Evolutionary conservation across 2,329 filamentous ascomycete species (phyloP), one percentile per base, ranked within the genome.

Genomic region (Epichloe uncinata): DNA sequence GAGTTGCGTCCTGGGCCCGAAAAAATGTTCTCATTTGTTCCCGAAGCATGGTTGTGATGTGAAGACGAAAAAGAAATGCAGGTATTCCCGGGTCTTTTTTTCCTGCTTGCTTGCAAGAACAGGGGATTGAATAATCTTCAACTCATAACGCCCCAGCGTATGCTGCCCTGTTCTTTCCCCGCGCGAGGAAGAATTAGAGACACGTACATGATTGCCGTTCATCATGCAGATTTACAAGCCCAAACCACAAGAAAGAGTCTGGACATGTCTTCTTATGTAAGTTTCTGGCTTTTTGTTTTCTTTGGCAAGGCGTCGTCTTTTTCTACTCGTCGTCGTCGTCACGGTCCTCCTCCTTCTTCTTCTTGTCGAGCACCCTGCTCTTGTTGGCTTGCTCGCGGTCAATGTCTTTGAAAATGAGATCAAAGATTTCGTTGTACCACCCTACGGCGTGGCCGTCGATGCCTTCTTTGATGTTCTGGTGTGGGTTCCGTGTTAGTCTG

Each of bases 401-500:
- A 16, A 97, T 68, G 55, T 85, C 73, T 37, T 87, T 82, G 73
- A 98, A 98, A 58, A 97, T 82, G 53, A 95, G 75, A 55, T 91
- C 79, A 65, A 96, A 97, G 47, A 98, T 87, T 57, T 98, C 89
- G 6, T 78, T 78, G 72, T 97, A 98, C 93, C 93, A 98, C 61
- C 79, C 82, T 16, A 91, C 91, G 0, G 93, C 85, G 58, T 84
- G 86, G 61, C 94, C 93, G 68, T 95, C 84, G 54, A 98, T 87
- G 57, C 89, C 90, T 62, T 95, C 80, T 71, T 97, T 98, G 73
- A 98, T 98, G 64, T 97, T 97, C 93, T 98, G 65, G 52, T 50
- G 35, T 48, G 42, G 48, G 47, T 44, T n/a, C n/a, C 33, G 15
- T 34, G 5, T 37, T 48, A 37, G 18, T 30, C 33, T 26, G 16